Percentiles rank a stretch among this genome's conserved stretches.
Evolutionary conservation across 768 basidiomycete species (phyloP).

Genomic region (Boletellus emodensis): DNA sequence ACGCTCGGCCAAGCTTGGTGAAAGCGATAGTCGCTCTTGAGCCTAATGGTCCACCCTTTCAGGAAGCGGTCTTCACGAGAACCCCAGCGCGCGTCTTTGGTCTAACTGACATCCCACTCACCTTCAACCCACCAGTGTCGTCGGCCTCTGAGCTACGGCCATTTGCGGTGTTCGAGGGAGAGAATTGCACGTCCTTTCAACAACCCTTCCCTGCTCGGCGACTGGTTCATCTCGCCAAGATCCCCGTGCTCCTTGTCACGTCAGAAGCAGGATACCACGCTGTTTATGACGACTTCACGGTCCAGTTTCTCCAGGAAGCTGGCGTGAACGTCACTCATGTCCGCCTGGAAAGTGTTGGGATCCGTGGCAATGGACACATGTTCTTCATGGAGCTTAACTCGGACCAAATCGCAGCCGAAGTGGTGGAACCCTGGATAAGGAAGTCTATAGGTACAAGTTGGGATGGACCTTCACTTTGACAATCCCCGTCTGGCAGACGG

Average conservation of each 20-base stretch:
- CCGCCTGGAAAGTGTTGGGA: constrained; percentile 39
- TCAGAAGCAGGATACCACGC: constrained; percentile 49
- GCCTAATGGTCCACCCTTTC: constrained; percentile 49
- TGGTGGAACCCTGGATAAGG: constrained; percentile 40
- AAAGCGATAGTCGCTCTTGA: constrained; percentile 49
- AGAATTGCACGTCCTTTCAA: constrained; percentile 38
- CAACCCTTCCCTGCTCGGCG: constrained; percentile 41
- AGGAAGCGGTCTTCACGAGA: constrained; percentile 34
- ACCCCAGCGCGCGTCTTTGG: constrained; percentile 42
- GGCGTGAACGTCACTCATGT: constrained; percentile 44
- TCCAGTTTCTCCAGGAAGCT: constrained; percentile 40
- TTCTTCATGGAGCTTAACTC: constrained; percentile 54
- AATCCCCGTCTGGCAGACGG: not conserved
- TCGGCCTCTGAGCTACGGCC: constrained; percentile 37
- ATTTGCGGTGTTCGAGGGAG: constrained; percentile 21
- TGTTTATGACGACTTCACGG: constrained; percentile 45
- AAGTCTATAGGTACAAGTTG: constrained; percentile 7
- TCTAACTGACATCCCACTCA: constrained; percentile 45
- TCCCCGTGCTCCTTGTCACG: constrained; percentile 47
- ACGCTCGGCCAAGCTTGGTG: constrained; percentile 41
- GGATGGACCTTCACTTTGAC: not conserved
- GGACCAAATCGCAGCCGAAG: constrained; percentile 37
- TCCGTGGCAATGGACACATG: constrained; percentile 53
- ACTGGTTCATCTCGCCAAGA: constrained; percentile 38
- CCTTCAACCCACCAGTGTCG: constrained; percentile 40